phyloP scores from a whole-genome alignment of 1,284 basidiomycete genomes.

The Baeospora myosura region DNA sequence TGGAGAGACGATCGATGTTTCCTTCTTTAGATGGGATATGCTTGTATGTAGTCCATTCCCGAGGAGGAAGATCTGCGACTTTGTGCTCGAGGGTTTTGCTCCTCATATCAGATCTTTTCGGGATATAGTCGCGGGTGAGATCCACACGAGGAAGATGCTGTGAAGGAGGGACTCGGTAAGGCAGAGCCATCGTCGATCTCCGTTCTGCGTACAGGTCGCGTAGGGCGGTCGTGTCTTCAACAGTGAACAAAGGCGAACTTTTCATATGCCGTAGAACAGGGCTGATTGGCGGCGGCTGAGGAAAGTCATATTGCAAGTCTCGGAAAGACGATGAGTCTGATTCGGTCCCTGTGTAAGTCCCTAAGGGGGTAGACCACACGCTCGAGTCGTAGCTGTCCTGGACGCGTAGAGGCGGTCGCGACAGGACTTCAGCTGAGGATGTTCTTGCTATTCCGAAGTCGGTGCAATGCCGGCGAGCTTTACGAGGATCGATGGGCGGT shows the following conservation, averaged over 20 bases:
- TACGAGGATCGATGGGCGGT: conserved; percentile 23
- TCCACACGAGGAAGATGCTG: too few relatives aligned
- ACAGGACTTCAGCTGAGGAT: conserved; percentile 1
- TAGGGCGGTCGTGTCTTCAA: conserved; percentile 17
- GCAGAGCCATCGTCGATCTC: not conserved
- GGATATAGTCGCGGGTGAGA: too few relatives aligned
- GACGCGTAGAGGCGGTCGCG: conserved; percentile 1
- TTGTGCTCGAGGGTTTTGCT: too few relatives aligned
- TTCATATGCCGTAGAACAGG: conserved; percentile 34
- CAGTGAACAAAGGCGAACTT: conserved; percentile 32
- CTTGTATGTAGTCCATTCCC: too few relatives aligned
- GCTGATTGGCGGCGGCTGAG: conserved; percentile 35
- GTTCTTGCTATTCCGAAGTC: conserved; percentile 25
- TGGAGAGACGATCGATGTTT: conserved; percentile 3
- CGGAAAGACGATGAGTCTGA: conserved; percentile 27
- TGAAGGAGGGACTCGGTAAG: too few relatives aligned
- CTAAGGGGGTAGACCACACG: conserved; percentile 19
- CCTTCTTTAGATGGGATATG: too few relatives aligned
- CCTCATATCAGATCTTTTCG: too few relatives aligned
- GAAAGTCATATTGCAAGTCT: conserved; percentile 31
- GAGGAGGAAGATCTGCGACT: too few relatives aligned
- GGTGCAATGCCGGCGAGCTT: conserved; percentile 25
- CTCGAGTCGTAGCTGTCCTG: conserved; percentile 13
- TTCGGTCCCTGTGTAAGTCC: conserved; percentile 26
- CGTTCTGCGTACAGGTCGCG: not conserved